Evolutionary conservation across 2,329 filamentous ascomycete genomes (phyloP), one percentile per base, ranked within the genome.

Genomic region (Septoria petroselini): DNA sequence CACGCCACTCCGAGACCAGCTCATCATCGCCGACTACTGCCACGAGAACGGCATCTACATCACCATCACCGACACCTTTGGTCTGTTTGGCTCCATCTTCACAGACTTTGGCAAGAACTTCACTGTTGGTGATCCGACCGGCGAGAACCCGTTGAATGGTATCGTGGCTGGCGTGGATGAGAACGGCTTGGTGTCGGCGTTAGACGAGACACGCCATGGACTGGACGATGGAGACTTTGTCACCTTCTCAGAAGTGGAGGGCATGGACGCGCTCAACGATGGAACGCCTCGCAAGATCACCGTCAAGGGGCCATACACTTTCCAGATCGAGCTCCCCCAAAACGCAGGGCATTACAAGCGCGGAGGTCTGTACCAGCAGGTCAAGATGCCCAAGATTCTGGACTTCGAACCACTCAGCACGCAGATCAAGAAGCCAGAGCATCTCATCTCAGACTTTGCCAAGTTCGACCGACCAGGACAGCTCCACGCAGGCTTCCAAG

Each of bases 61-160:
- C 31, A 84, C 95, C 41, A 81, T 89, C 48, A 83, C 88, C 5
- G 91, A 96, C 65, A 95, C 88, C 0, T 96, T 88, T 64, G 93
- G 93, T 58, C 79, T 98, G 25, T 98, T 98, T 66, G 93, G 93
- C 42, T 88, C 85, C 58, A 86, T 98, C 60, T 98, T 98, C 74
- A 96, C 91, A 64, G 93, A 98, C 66, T 98, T 98, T 67, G 93
- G 93, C 60, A 83, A 91, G 65, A 88, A 93, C 64, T 98, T 98
- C 70, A 89, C 88, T 4, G 83, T 93, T 47, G 84, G 89, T 58
- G 93, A 98, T 65, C 75, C 90, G 3, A 97, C 87, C 11, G 93
- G 93, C 62, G 93, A 98, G 73, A 88, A 88, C 55, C 86, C 88
- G 4, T 75, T 88, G 25, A 89, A 76, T 65, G 93, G 93, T 18